Conservation (phyloP, 1,284 basidiomycete genomes). For the Neonothopanus nambi region DNA sequence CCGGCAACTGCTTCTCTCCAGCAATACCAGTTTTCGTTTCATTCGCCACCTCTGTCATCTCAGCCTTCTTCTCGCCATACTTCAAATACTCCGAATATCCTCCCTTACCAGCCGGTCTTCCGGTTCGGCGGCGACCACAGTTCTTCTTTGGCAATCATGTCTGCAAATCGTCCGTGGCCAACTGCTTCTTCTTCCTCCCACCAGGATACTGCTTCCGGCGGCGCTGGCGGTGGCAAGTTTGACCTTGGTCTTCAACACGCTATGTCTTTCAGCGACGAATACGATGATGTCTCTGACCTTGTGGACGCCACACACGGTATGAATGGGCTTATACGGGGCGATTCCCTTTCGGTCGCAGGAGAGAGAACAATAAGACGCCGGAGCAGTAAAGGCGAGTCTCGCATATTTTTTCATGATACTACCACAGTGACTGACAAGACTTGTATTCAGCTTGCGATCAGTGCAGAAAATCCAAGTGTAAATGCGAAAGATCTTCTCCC, state of each 20-base stretch:
- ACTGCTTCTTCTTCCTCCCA: neutral
- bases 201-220: neutral
- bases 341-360: slow-evolving; percentile 26
- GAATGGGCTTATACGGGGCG: slow-evolving; percentile 18
- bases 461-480: slow-evolving; percentile 80
- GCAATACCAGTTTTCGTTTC: slow-evolving; percentile 47
- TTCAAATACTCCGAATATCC: slow-evolving; percentile 46
- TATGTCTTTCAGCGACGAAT: slow-evolving; percentile 53
- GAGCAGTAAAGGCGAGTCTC: slow-evolving; percentile 66
- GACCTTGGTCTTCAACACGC: slow-evolving; percentile 22
- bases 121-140: too few relatives aligned
- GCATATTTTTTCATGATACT: neutral
- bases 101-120: slow-evolving; percentile 41
- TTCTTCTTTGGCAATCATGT: neutral
- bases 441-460: slow-evolving; percentile 66
- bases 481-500: slow-evolving; percentile 62
- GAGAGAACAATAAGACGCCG: slow-evolving; percentile 59
- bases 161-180: neutral
- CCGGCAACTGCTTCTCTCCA: slow-evolving; percentile 9
- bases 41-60: slow-evolving; percentile 45
- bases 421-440: slow-evolving; percentile 10
- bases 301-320: slow-evolving; percentile 34
- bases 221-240: neutral
- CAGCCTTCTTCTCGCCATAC: slow-evolving; percentile 28
- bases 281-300: slow-evolving; percentile 49